phyloP scores from a whole-genome alignment of 495 filamentous ascomycete species.

The Neurospora terricola region DNA sequence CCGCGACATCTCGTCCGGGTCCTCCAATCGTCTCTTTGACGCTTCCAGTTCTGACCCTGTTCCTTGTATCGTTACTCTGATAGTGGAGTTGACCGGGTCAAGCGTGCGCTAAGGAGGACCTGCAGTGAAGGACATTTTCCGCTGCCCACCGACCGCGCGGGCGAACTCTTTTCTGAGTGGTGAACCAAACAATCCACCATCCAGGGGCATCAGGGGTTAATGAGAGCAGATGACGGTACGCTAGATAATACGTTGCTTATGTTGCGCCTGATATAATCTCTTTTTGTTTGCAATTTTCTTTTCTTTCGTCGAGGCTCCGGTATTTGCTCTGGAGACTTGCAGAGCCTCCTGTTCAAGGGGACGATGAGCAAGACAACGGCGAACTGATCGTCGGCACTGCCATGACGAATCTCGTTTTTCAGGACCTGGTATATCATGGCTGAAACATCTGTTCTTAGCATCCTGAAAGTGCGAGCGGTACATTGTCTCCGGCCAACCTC shows the following conservation, averaged over 20 bases:
- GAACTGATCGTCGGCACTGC: background rate
- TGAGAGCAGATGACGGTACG: no score
- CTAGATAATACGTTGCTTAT: background rate
- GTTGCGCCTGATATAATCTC: background rate
- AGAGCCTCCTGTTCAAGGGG: background rate
- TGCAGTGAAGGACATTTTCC: constrained; percentile 11
- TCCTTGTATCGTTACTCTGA: constrained; percentile 11
- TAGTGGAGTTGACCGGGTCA: constrained; percentile 16
- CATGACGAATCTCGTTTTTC: background rate
- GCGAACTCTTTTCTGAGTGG: background rate
- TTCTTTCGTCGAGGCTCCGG: background rate
- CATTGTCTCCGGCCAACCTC: background rate
- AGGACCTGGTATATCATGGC: background rate
- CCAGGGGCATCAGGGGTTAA: background rate
- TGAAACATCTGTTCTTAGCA: background rate
- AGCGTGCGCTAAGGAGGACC: constrained; percentile 8
- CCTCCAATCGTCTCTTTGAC: background rate
- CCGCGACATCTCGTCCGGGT: background rate
- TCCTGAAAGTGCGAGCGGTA: background rate
- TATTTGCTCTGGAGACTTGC: background rate
- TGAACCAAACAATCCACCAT: background rate
- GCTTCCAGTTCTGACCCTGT: constrained; percentile 13
- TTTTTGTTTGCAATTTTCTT: background rate
- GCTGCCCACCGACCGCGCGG: constrained; percentile 3
- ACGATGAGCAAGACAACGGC: background rate